phyloP scores from a whole-genome alignment of 2,329 filamentous ascomycete genomes.

The Diaporthe batatas region DNA sequence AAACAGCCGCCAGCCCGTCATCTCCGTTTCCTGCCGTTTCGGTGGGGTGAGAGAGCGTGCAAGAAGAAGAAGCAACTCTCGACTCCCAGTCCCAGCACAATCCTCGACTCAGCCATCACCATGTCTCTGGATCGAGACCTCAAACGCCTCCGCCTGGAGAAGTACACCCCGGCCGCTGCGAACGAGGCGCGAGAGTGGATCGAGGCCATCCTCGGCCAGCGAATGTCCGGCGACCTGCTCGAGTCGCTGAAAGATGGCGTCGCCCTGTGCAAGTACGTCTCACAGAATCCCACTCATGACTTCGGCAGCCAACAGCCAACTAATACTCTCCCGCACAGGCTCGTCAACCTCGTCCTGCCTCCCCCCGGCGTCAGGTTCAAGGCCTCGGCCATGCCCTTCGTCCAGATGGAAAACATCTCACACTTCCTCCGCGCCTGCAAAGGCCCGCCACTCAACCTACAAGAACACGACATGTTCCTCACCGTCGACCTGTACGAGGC shows the following conservation, averaged over 20 bases:
- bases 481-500: conserved; percentile 96
- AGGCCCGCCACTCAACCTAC: conserved; percentile 84
- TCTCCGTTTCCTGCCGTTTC: not conserved
- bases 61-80: not conserved
- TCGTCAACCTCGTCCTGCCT: conserved; percentile 84
- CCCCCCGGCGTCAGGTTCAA: conserved; percentile 90
- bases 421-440: conserved; percentile 94
- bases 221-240: conserved; percentile 82
- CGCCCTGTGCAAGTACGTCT: conserved; percentile 86
- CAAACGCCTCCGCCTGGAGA: conserved; percentile 90
- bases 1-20: not conserved
- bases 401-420: conserved; percentile 99
- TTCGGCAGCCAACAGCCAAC: conserved; percentile 13
- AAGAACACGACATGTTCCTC: conserved; percentile 94
- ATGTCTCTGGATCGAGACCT: conserved; percentile 98
- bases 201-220: conserved; percentile 81
- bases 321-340: conserved; percentile 60
- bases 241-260: conserved; percentile 91
- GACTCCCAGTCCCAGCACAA: not conserved
- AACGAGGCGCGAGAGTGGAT: conserved; percentile 90
- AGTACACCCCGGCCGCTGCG: conserved; percentile 92
- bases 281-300: too few species aligned
- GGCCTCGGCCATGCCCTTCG: conserved; percentile 93
- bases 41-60: not conserved
- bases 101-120: conserved; percentile 38